Conservation (phyloP, 768 basidiomycete genomes). For the Tylopilus rubrobrunneus region DNA sequence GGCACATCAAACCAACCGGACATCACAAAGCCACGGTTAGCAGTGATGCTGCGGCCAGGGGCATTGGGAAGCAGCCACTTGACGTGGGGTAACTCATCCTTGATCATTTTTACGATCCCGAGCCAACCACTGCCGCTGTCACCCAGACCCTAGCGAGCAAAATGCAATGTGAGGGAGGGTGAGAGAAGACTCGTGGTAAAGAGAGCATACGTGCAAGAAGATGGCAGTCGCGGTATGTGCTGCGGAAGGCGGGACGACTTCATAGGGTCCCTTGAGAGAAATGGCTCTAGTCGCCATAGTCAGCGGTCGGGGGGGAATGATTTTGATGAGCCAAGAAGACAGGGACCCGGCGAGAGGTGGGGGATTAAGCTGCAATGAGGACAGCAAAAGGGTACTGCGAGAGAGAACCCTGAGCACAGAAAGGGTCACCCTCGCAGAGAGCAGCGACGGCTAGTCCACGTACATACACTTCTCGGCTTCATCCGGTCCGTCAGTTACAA, state of each 20-base stretch:
- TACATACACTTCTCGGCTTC: constrained; percentile 14
- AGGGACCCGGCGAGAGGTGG: background rate
- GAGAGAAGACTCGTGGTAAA: background rate
- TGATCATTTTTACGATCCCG: constrained; percentile 70
- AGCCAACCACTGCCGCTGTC: constrained; percentile 75
- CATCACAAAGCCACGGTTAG: constrained; percentile 69
- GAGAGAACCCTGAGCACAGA: constrained; percentile 2
- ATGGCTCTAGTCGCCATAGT: constrained; percentile 20
- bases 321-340: background rate
- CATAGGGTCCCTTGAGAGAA: constrained; percentile 28
- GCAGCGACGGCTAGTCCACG: background rate
- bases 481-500: constrained; percentile 18
- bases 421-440: background rate
- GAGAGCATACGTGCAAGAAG: constrained; percentile 73
- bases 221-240: constrained; percentile 86
- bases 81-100: constrained; percentile 59
- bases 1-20: constrained; percentile 84
- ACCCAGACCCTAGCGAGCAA: constrained; percentile 58
- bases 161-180: constrained; percentile 1
- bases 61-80: constrained; percentile 73
- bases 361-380: background rate
- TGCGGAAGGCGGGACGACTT: constrained; percentile 49
- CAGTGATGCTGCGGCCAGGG: constrained; percentile 54
- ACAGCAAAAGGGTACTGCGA: no score
- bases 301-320: background rate